Evolutionary conservation across 2,329 filamentous ascomycete species (phyloP).

Genomic region (Paracamarosporium sp.): DNA sequence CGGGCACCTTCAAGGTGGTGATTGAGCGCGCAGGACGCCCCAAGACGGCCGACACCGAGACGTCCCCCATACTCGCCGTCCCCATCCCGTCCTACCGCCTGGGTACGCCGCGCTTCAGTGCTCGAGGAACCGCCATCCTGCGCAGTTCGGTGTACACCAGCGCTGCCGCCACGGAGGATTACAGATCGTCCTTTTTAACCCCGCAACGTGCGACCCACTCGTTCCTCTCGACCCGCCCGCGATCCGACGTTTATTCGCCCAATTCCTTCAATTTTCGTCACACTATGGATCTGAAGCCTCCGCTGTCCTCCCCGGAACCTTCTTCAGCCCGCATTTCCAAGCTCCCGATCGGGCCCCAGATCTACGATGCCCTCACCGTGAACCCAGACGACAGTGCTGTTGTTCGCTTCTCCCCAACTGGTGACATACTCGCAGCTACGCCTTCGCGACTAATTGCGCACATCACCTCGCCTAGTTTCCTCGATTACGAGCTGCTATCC

Average conservation of each 20-base stretch:
- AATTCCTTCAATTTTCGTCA: slow-evolving; percentile 39
- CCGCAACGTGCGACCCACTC: slow-evolving; percentile 47
- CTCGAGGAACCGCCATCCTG: slow-evolving; percentile 76
- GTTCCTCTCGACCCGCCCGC: slow-evolving; percentile 43
- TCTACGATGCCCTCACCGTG: slow-evolving; percentile 82
- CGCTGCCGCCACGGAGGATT: slow-evolving; percentile 73
- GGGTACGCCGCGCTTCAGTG: slow-evolving; percentile 81
- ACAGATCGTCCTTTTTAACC: slow-evolving; percentile 65
- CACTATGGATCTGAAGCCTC: slow-evolving; percentile 43
- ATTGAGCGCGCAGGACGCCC: slow-evolving; percentile 76
- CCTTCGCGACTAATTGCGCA: slow-evolving; percentile 91
- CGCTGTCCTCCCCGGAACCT: slow-evolving; percentile 39
- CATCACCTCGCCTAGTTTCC: slow-evolving; percentile 92
- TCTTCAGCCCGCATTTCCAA: slow-evolving; percentile 47
- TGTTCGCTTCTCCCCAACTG: slow-evolving; percentile 79
- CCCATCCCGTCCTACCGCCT: slow-evolving; percentile 85
- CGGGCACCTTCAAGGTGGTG: slow-evolving; percentile 77
- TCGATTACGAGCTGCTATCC: slow-evolving; percentile 95
- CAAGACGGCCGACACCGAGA: slow-evolving; percentile 65
- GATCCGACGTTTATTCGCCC: slow-evolving; percentile 47
- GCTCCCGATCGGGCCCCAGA: slow-evolving; percentile 61
- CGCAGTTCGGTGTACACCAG: slow-evolving; percentile 78
- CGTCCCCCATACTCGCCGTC: slow-evolving; percentile 70
- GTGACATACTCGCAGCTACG: slow-evolving; percentile 85
- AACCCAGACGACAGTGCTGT: slow-evolving; percentile 82